Evolutionary conservation across 768 basidiomycete genomes (phyloP).

Genomic region (Amanita thiersii): DNA sequence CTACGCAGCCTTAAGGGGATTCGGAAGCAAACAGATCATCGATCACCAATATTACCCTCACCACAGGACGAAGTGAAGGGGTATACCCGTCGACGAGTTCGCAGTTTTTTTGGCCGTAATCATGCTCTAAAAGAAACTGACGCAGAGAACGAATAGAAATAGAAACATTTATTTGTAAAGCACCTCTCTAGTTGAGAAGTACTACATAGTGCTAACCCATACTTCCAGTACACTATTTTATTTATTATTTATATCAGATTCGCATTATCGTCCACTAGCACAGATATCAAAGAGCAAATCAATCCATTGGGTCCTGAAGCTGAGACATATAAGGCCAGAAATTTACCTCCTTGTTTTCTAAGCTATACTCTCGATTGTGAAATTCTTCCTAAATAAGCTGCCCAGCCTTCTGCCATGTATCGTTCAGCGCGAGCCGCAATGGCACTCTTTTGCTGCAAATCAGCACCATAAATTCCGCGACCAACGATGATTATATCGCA

Average conservation of each 20-base stretch:
- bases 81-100: constrained; percentile 18
- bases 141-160: constrained; percentile 1
- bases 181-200: too few relatives aligned
- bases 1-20: constrained; percentile 23
- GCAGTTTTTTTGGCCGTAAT: constrained; percentile 6
- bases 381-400: constrained; percentile 68
- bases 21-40: constrained; percentile 22
- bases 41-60: constrained; percentile 13
- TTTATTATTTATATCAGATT: too few relatives aligned
- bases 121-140: neutral
- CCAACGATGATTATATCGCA: constrained; percentile 98
- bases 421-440: constrained; percentile 67
- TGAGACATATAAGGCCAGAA: too few relatives aligned
- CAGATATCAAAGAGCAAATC: too few relatives aligned
- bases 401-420: constrained; percentile 85
- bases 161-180: constrained; percentile 5
- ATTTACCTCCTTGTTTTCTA: too few relatives aligned
- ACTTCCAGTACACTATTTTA: too few relatives aligned
- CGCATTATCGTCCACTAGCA: too few relatives aligned
- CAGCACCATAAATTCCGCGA: constrained; percentile 81
- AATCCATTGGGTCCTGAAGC: too few relatives aligned
- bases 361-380: too few relatives aligned
- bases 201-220: too few relatives aligned
- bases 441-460: constrained; percentile 30
- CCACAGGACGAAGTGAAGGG: constrained; percentile 16